Conservation (phyloP, 1,284 basidiomycete species). For the Blastosporella zonata region DNA sequence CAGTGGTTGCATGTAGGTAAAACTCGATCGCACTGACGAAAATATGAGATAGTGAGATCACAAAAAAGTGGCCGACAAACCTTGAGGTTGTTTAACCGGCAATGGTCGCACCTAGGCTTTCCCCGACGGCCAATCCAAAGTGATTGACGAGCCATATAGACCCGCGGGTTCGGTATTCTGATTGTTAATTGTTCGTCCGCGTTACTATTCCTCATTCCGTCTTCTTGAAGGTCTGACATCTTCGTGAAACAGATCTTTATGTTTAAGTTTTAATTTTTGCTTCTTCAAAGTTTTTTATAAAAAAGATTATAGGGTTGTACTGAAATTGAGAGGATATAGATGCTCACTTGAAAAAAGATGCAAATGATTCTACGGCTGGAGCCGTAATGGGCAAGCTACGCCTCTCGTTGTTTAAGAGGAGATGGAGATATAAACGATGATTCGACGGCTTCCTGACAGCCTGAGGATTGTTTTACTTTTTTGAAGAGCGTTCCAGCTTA, state of each 20-base stretch:
- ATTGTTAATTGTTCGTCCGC: conserved; percentile 64
- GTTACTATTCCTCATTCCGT: conserved; percentile 44
- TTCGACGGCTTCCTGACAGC: background rate
- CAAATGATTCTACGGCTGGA: conserved; percentile 1
- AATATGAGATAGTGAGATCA: conserved; percentile 9
- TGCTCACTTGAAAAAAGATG: conserved; percentile 3
- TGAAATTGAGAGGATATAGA: background rate
- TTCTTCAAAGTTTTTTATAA: background rate
- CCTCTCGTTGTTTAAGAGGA: background rate
- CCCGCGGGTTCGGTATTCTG: conserved; percentile 56
- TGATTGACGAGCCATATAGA: conserved; percentile 57
- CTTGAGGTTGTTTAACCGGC: conserved; percentile 67
- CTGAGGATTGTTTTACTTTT: background rate
- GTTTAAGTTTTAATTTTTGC: background rate
- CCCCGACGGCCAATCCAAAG: conserved; percentile 70
- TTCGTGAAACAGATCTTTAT: conserved; percentile 13
- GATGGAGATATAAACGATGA: background rate
- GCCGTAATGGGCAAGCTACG: background rate
- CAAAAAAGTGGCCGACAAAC: conserved; percentile 34
- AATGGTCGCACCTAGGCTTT: conserved; percentile 70
- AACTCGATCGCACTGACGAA: conserved; percentile 61
- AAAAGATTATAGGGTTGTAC: background rate
- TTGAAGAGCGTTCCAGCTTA: background rate
- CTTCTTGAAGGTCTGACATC: conserved; percentile 35
- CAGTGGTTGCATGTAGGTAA: conserved; percentile 72